A percentile compares a stretch with the other conserved stretches of the same genome.
These are phyloP conservation scores for Tremella yokohamensis DNA, from an alignment of 768 basidiomycete genomes.

Conservation along the genomic window DNA sequence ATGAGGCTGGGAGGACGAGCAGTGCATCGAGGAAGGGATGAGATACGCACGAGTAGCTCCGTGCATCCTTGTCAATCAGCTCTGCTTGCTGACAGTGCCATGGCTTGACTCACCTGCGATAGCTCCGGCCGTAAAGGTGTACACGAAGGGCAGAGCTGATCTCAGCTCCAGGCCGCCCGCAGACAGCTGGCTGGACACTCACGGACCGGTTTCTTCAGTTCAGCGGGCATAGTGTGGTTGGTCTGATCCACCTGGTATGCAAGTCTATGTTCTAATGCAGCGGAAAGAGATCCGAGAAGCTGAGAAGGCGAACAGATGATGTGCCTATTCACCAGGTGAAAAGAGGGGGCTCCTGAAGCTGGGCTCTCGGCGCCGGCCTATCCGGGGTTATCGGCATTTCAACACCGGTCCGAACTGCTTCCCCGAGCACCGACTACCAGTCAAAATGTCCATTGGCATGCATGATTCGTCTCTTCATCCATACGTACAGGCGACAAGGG, in stretches of 20 bases:
- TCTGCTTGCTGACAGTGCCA: slow-evolving; percentile 51
- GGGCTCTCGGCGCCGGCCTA: slow-evolving; percentile 13
- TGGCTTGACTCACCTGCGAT: slow-evolving; percentile 71
- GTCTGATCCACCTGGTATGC: slow-evolving; percentile 1
- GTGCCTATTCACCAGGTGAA: neutral
- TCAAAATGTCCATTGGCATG: too few species aligned
- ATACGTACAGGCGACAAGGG: too few species aligned
- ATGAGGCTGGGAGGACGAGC: too few species aligned
- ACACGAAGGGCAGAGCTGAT: slow-evolving; percentile 53
- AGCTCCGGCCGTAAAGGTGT: slow-evolving; percentile 91
- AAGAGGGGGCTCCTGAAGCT: slow-evolving; percentile 4
- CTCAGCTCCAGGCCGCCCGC: slow-evolving; percentile 5
- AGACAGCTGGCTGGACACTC: slow-evolving; percentile 2
- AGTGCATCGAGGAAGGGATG: too few species aligned
- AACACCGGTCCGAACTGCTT: too few species aligned
- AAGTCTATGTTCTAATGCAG: neutral
- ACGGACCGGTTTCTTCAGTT: slow-evolving; percentile 39
- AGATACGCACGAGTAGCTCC: slow-evolving; percentile 58
- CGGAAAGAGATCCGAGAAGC: neutral
- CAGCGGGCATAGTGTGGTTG: neutral
- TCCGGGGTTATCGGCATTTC: neutral
- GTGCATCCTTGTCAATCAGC: slow-evolving; percentile 33
- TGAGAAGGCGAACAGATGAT: neutral
- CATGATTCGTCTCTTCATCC: too few species aligned
- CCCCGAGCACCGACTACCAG: too few species aligned